A percentile compares a stretch with the other conserved stretches of the same genome.
phyloP scores from a whole-genome alignment of 495 filamentous ascomycete genomes.

The Aspergillus cristatus region DNA sequence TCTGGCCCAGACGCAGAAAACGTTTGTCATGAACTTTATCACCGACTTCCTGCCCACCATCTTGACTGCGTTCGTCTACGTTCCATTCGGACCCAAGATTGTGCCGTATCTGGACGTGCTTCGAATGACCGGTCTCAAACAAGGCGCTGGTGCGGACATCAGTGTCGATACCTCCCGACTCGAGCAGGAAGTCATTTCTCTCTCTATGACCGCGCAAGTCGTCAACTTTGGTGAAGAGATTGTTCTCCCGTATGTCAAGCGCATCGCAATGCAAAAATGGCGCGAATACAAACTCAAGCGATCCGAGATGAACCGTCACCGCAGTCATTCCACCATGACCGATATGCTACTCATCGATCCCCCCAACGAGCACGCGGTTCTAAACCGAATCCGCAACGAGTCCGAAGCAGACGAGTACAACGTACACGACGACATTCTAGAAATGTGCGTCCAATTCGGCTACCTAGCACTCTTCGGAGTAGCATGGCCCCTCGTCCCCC shows the following conservation, averaged over 20 bases:
- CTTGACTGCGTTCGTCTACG: constrained; percentile 90
- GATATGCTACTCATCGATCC: constrained; percentile 36
- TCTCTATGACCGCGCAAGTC: constrained; percentile 86
- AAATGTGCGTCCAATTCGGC: constrained; percentile 45
- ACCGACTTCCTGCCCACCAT: constrained; percentile 88
- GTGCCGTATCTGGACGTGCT: constrained; percentile 80
- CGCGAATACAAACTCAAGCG: constrained; percentile 23
- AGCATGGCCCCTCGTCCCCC: constrained; percentile 79
- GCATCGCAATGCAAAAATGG: constrained; percentile 36
- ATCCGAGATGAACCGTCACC: constrained; percentile 7
- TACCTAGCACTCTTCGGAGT: constrained; percentile 87
- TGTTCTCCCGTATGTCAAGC: constrained; percentile 75
- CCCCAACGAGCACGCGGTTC: constrained; percentile 63
- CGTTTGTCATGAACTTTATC: constrained; percentile 93
- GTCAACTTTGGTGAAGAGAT: constrained; percentile 81
- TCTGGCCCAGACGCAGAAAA: constrained; percentile 73
- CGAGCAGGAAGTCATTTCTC: constrained; percentile 87
- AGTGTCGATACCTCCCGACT: constrained; percentile 71
- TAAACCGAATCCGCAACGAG: constrained; percentile 71
- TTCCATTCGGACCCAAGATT: constrained; percentile 78
- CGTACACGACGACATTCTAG: constrained; percentile 45
- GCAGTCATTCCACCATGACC: constrained; percentile 19
- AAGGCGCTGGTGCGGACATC: constrained; percentile 40
- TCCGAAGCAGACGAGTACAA: constrained; percentile 76
- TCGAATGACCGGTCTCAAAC: constrained; percentile 24